Base-by-base conservation (phyloP, 1,284 basidiomycete genomes). In the Melampsora larici-populina region DNA sequence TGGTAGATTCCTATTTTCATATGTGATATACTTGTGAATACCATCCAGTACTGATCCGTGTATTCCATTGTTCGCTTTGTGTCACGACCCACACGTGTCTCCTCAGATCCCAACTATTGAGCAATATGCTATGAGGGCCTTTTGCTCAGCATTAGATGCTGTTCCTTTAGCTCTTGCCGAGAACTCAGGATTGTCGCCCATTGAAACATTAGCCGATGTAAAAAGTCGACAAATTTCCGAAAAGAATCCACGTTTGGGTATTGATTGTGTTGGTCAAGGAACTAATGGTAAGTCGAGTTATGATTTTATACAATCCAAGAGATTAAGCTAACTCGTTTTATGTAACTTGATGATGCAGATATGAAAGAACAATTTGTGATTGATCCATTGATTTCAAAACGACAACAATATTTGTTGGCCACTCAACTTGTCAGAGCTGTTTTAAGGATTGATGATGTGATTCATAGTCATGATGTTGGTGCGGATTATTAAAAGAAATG, bases 81-180 rank as follows among this genome's bases (percentile, higher is more conserved):
- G 15, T 17, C 24, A 29, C 36, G 26, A 64, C 55, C 51, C 31
- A n/a, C 55, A 68, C 46, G 29, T 58, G 33, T 62, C 51, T 7
- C 18, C 64, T 13, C 79, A 93, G 91, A 97, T 97, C 81, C 91
- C 96, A 1, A 89, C 93, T 11, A 96, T 99, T 82, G 96, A 99
- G 85, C 96, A 99, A 87, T 99, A 99, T 83, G 96, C 96, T 0
- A 98, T 99, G 95, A 91, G 96, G 63, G 95, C 96, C 21, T 99
- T 98, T 83, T 89, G 96, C 0, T 92, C 92, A 40, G 96, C 96
- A 13, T 86, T 99, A 9, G 96, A 99, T 82, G 88, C 94, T 13
- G 87, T 98, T 71, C 97, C 97, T 9, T 89, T 98, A 21, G 96
- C 97, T 1, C 87, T 99, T 13, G 96, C 97, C 5, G 97, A 99